Base-by-base conservation (phyloP, 768 basidiomycete genomes). In the Albatrellus ellisii region DNA sequence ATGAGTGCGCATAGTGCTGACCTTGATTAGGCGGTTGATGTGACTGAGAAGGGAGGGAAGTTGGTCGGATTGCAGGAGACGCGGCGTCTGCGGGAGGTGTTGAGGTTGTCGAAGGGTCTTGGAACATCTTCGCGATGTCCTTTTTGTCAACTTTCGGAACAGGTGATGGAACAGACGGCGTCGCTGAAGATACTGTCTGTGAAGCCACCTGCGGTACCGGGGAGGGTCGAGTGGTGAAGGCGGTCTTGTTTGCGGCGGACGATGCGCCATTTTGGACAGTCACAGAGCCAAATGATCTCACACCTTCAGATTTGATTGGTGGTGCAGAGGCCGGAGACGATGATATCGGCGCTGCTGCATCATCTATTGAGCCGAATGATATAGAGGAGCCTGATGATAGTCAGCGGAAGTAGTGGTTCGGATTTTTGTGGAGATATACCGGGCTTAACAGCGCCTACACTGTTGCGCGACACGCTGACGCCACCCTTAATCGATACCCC, bases 331-430 rank as follows among this genome's bases (percentile, higher is more conserved):
- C 82, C 27, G 88, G 86, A 7, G 86, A 87, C 36, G 85, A 82
- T 27, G 87, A 84, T 53, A 88, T 77, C 46, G 79, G 71, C 41
- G 84, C 77, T 50, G 65, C 59, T 9, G 70, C 72, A 61, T 87
- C 83, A 64, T 88, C 80, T 69, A 91, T 84, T 36, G 88, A 88
- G 53, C 90, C 90, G 66, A 92, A 91, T 38, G 81, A 83, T 51
- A 94, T 78, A 39, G 73, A 64, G 44, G 77, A 75, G 53, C 71
- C 77, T 83, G 47, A 35, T 38, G 38, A 40, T 36, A 27, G 26
- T 49, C 37, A 48, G 41, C 33, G 35, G 39, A 21, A 17, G 32
- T 10, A 48, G 17, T 24, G 47, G 36, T 0, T 20, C 15, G 39
- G 24, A 46, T n/a, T n/a, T n/a, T n/a, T n/a, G n/a, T n/a, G 18